Evolutionary conservation across 75 land plant genomes (phyloP).

Genomic region (Sequoia sempervirens): DNA sequence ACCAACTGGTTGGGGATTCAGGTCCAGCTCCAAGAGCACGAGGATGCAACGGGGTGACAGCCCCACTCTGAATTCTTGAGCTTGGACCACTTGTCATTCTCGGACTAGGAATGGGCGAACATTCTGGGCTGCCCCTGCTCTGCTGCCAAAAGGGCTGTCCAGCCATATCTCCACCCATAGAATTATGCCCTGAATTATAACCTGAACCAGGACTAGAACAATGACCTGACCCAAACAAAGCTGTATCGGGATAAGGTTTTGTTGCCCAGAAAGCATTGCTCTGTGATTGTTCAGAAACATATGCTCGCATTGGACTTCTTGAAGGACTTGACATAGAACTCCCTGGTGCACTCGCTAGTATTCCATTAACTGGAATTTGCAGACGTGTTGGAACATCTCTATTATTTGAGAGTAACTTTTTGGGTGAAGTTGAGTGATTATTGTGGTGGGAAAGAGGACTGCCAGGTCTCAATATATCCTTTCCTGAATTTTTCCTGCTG

Average conservation of each 20-base stretch:
- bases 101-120: constrained; percentile 83
- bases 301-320: constrained; percentile 52
- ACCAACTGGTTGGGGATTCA: constrained; percentile 50
- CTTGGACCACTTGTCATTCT: constrained; percentile 85
- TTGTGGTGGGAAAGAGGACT: constrained; percentile 22
- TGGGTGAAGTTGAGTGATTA: constrained; percentile 30
- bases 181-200: constrained; percentile 68
- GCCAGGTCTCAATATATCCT: constrained; percentile 20
- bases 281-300: constrained; percentile 41
- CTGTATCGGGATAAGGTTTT: constrained; percentile 35
- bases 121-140: constrained; percentile 68
- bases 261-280: constrained; percentile 32
- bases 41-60: constrained; percentile 88
- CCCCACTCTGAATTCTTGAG: constrained; percentile 72
- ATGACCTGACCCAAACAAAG: constrained; percentile 55
- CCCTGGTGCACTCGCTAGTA: constrained; percentile 57
- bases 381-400: constrained; percentile 24
- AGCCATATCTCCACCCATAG: constrained; percentile 59
- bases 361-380: constrained; percentile 45
- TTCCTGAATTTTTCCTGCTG: constrained; percentile 15
- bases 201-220: constrained; percentile 87
- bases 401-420: constrained; percentile 17
- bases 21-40: constrained; percentile 44
- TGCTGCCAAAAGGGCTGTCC: constrained; percentile 69
- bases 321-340: constrained; percentile 77